Base-by-base conservation (phyloP, 805 yeast species). In the Yarrowia alimentaria region DNA sequence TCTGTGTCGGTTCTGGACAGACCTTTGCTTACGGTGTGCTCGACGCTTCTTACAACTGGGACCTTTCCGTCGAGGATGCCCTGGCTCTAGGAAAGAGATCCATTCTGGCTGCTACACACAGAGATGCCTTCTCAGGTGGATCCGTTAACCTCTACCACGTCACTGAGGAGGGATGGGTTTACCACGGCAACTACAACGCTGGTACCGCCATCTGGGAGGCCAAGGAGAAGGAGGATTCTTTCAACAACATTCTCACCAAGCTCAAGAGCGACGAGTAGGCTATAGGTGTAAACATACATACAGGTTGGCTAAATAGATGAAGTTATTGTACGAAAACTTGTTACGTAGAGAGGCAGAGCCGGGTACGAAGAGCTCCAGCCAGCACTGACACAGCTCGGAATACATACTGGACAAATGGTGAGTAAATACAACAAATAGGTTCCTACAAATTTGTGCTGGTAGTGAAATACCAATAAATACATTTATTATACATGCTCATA, bases 1-100 rank as follows among this genome's bases (percentile, higher is more conserved):
- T 93, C 70, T 88, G 96, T 74, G 99, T 93, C 24, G 99, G 99
- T 38, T 91, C 98, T 1, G 99, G 99, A 69, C 99, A 93, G 73
- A 93, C 99, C 1, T 93, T 93, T 70, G 99, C 99, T 8, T 93
- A 93, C 64, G 99, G 99, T 76, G 99, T 93, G 17, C 75, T 93
- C 58, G 99, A 93, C 67, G 80, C 95, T 25, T 90, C 86, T 61
- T 86, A 88, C 70, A 78, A 76, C 60, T 89, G 96, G 96, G 97
- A 93, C 63, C 70, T 93, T 56, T 66, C 87, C 1, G 91, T 86
- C 3, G 98, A 93, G 56, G 98, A 93, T 57, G 98, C 98, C 3
- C 76, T 93, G 56, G 85, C 85, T 62, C 75, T 93, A 58, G 99
- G 99, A 59, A 90, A 90, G 70, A 81, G 99, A 69, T 83, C 95